Base-by-base conservation (phyloP, 805 yeast genomes). In the Lipomyces kockii region DNA sequence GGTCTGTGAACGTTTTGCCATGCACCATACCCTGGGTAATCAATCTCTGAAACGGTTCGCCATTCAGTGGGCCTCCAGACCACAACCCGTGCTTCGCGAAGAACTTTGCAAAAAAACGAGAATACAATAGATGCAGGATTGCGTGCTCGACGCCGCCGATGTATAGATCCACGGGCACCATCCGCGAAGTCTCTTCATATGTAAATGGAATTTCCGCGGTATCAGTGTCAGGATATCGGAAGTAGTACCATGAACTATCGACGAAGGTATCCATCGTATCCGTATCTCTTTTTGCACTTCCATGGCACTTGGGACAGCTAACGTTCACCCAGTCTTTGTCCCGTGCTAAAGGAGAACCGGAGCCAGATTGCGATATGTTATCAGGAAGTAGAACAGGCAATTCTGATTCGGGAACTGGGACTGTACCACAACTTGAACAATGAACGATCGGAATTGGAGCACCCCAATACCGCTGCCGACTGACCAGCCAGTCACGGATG, bases 191-290 rank as follows among this genome's bases (percentile, higher is more conserved):
- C 27, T 76, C 77, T 11, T 82, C 82, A 66, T 76, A 78, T 35
- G 74, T 79, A 74, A 94, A 92, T 0, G 91, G 90, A 53, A 75
- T 71, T 0, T 73, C 59, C 0, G 74, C 68, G 76, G 95, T 94
- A 39, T 86, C 79, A 0, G 97, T 81, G 76, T 95, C 98, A 1
- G 88, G 78, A 74, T 86, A 93, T 67, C 99, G 84, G 80, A 95
- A 88, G 77, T 85, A 91, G 78, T 95, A 95, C 99, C 99, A 95
- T 2, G 98, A 92, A 20, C 97, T 90, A 78, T 95, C 99, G 87
- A 95, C 94, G 75, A 95, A 95, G 0, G 99, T 95, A 76, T 95
- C 99, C 99, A 95, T 94, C 0, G 99, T 95, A 75, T 95, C 99
- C 0, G 98, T 91, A 71, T 95, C 99, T 74, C 99, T 84, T 65